A percentile compares a stretch with the other conserved stretches of the same genome.
These are phyloP conservation scores for Salix arbutifolia DNA, from an alignment of 345 rosid genomes.

Conservation along the genomic window DNA sequence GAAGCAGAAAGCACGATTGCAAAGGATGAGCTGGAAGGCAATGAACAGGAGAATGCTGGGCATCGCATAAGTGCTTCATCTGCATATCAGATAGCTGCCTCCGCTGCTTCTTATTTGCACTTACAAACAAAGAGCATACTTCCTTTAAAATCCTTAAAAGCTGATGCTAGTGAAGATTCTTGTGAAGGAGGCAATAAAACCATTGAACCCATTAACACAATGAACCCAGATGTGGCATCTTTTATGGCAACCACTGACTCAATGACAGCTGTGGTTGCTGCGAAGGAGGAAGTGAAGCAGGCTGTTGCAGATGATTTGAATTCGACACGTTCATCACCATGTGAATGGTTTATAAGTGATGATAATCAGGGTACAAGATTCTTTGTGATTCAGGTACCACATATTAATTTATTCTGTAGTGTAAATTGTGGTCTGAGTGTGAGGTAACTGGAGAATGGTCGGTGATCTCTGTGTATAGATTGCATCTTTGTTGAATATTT, in stretches of 20 bases:
- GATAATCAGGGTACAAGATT: slow-evolving; percentile 75
- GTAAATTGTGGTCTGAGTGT: not conserved
- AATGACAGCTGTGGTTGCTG: slow-evolving; percentile 94
- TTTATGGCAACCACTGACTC: slow-evolving; percentile 89
- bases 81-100: slow-evolving; percentile 76
- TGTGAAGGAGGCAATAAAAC: slow-evolving; percentile 13
- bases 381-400: slow-evolving; percentile 80
- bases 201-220: slow-evolving; percentile 23
- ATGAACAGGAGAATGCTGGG: slow-evolving; percentile 37
- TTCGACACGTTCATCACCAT: slow-evolving; percentile 70
- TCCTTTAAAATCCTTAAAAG: slow-evolving; percentile 47
- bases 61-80: slow-evolving; percentile 49
- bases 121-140: slow-evolving; percentile 60
- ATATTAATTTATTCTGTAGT: slow-evolving; percentile 1
- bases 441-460: not conserved
- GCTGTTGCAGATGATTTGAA: slow-evolving; percentile 91
- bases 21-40: slow-evolving; percentile 23
- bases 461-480: not conserved
- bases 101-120: slow-evolving; percentile 83
- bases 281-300: slow-evolving; percentile 89
- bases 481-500: not conserved
- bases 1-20: slow-evolving; percentile 28
- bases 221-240: slow-evolving; percentile 54
- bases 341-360: slow-evolving; percentile 93
- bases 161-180: slow-evolving; percentile 19